Percentiles rank a stretch among this genome's conserved stretches.
phyloP scores from a whole-genome alignment of 192 early-diverging fungal species.

The Rhizophagus clarus region DNA sequence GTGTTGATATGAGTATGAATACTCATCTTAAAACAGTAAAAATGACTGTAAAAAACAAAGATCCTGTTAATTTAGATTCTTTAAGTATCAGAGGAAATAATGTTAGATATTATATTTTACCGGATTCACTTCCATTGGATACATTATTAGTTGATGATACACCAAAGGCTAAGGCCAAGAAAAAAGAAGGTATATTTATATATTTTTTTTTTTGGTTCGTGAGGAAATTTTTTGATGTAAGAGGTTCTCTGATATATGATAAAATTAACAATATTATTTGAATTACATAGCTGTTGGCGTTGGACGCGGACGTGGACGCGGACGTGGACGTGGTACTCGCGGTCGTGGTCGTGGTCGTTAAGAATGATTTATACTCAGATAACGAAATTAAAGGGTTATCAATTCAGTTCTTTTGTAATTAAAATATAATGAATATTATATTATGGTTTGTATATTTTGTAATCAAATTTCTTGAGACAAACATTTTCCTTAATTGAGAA shows the following conservation, averaged over 20 bases:
- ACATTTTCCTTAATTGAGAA: no score
- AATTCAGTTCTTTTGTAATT: no score
- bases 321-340: slow-evolving; percentile 70
- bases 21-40: slow-evolving; percentile 98
- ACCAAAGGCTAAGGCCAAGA: slow-evolving; percentile 91
- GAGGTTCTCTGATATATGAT: no score
- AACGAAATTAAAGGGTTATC: not conserved
- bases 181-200: slow-evolving; percentile 58
- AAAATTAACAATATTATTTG: not conserved
- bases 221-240: no score
- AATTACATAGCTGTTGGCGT: slow-evolving; percentile 30
- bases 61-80: slow-evolving; percentile 88
- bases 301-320: slow-evolving; percentile 65
- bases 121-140: slow-evolving; percentile 93
- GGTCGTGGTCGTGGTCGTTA: slow-evolving; percentile 58
- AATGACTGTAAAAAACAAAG: slow-evolving; percentile 94
- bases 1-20: slow-evolving; percentile 99
- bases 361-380: no score
- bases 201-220: not conserved
- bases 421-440: no score
- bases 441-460: no score
- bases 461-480: no score
- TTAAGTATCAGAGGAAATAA: slow-evolving; percentile 95
- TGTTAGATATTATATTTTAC: slow-evolving; percentile 93
- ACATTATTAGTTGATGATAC: slow-evolving; percentile 95